Conservation (phyloP, 352 stramenopile genomes). For the Globisporangium okanoganense region DNA sequence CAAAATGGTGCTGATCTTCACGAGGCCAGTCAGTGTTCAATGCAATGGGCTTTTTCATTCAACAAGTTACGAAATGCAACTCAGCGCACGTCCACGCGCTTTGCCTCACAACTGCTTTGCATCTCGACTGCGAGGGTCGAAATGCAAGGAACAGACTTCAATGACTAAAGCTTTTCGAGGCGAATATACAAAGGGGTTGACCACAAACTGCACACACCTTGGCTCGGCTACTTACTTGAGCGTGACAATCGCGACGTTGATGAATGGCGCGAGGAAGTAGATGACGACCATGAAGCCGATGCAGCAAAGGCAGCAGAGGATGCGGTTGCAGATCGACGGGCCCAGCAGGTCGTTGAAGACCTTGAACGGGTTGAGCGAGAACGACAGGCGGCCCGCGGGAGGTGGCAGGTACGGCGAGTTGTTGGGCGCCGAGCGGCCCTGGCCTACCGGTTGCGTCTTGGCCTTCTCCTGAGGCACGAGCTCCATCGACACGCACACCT, state of each 20-base stretch:
- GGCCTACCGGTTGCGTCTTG: conserved; percentile 70
- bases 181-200: background rate
- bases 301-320: conserved; percentile 86
- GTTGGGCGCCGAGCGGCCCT: conserved; percentile 89
- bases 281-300: conserved; percentile 81
- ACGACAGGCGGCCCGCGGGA: conserved; percentile 87
- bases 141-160: background rate
- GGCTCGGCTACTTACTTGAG: conserved; percentile 33
- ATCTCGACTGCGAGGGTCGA: background rate
- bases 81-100: background rate
- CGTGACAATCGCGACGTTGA: conserved; percentile 78
- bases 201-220: background rate
- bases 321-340: conserved; percentile 80
- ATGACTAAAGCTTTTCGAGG: background rate
- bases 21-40: background rate
- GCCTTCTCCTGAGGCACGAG: conserved; percentile 86
- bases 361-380: conserved; percentile 91
- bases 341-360: conserved; percentile 86
- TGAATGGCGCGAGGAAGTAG: conserved; percentile 84
- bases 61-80: background rate
- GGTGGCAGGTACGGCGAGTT: conserved; percentile 90
- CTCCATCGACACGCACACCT: conserved; percentile 86
- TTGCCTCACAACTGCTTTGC: too few species aligned
- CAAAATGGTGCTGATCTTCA: too few species aligned
- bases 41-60: background rate